Conservation (phyloP, 495 filamentous ascomycete species). For the Jackrogersella minutella region DNA sequence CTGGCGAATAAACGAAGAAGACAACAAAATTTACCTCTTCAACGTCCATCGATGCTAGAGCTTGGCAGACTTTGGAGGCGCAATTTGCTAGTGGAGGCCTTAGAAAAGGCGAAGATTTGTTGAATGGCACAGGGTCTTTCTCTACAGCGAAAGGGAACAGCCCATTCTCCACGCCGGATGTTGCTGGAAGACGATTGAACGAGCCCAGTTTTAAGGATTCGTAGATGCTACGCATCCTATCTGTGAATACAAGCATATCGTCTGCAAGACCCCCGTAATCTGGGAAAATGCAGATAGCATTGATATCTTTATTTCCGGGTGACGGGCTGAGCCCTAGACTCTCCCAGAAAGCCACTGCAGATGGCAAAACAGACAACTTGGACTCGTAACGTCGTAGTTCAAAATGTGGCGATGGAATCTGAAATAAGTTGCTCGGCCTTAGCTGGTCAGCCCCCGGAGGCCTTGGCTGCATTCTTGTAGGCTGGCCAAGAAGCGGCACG, state of each 20-base stretch:
- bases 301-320: conserved; percentile 79
- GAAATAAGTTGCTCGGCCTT: conserved; percentile 54
- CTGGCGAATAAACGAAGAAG: conserved; percentile 84
- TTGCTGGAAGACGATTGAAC: conserved; percentile 66
- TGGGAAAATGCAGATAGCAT: conserved; percentile 82
- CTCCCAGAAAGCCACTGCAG: conserved; percentile 90
- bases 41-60: conserved; percentile 44
- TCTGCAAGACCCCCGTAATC: conserved; percentile 62
- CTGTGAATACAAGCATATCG: conserved; percentile 72
- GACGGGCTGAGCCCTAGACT: conserved; percentile 82
- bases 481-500: conserved; percentile 55
- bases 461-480: conserved; percentile 55
- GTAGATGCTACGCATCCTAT: conserved; percentile 75
- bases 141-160: conserved; percentile 63
- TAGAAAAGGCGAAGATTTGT: conserved; percentile 46
- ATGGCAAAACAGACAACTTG: conserved; percentile 77
- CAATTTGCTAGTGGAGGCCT: conserved; percentile 38
- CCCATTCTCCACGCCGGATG: conserved; percentile 63
- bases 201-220: conserved; percentile 80
- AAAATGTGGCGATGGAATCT: conserved; percentile 70
- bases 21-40: conserved; percentile 73
- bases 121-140: conserved; percentile 43
- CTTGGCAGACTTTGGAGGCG: conserved; percentile 46
- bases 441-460: conserved; percentile 49
- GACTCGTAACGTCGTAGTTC: conserved; percentile 79